Evolutionary conservation across 257 asterid genomes (phyloP).

Genomic region (Solanum gracilifrons): DNA sequence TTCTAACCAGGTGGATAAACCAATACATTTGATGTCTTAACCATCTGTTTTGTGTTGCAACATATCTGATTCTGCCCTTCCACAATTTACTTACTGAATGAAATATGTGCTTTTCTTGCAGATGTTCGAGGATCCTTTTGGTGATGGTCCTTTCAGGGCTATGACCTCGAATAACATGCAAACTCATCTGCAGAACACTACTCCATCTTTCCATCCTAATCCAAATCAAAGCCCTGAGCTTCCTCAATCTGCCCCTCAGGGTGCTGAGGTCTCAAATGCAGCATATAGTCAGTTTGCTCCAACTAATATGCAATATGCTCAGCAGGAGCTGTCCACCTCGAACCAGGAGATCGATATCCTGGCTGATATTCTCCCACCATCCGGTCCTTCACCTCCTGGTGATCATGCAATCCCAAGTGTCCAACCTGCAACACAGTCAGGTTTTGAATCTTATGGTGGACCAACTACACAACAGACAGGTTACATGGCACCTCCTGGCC

Average conservation of each 20-base stretch:
- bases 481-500: constrained; percentile 21
- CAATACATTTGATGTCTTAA: background rate
- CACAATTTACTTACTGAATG: background rate
- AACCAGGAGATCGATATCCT: constrained; percentile 60
- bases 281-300: constrained; percentile 25
- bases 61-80: background rate
- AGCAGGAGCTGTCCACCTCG: constrained; percentile 40
- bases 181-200: constrained; percentile 23
- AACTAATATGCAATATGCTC: constrained; percentile 24
- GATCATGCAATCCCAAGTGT: constrained; percentile 22
- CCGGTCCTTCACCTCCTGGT: constrained; percentile 32
- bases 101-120: constrained; percentile 25
- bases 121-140: constrained; percentile 92
- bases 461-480: constrained; percentile 1
- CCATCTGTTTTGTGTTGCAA: background rate
- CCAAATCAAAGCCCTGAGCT: constrained; percentile 26
- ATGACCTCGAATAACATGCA: constrained; percentile 27
- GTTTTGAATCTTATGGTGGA: constrained; percentile 24
- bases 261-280: constrained; percentile 22
- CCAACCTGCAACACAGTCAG: constrained; percentile 1
- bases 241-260: constrained; percentile 31
- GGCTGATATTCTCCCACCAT: constrained; percentile 89
- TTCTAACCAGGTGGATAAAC: constrained; percentile 40
- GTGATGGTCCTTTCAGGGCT: constrained; percentile 89
- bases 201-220: constrained; percentile 29